These are phyloP conservation scores for Amphibolis antarctica DNA, from an alignment of 106 monocot genomes.

Conservation along the genomic window DNA sequence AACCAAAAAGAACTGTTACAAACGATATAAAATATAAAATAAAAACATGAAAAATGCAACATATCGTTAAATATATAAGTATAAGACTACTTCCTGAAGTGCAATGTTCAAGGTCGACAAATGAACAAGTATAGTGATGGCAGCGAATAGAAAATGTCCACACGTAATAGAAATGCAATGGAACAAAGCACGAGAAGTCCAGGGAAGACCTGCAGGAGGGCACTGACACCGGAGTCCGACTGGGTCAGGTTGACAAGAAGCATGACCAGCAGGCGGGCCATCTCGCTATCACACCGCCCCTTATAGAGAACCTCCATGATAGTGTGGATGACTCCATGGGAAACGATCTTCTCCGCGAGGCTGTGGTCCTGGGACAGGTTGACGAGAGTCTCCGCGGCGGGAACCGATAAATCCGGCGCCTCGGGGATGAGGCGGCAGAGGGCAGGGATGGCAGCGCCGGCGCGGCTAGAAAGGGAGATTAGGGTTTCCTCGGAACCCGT, in stretches of 20 bases:
- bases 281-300: not conserved
- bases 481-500: slow-evolving; percentile 68
- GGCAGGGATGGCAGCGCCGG: slow-evolving; percentile 33
- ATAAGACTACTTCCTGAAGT: no score
- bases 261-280: slow-evolving; percentile 56
- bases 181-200: not conserved
- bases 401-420: slow-evolving; percentile 15
- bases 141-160: no score
- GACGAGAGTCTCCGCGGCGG: slow-evolving; percentile 65
- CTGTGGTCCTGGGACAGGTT: slow-evolving; percentile 61
- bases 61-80: no score
- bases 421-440: slow-evolving; percentile 39
- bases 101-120: no score
- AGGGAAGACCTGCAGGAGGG: slow-evolving; percentile 57
- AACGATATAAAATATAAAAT: no score
- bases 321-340: slow-evolving; percentile 22
- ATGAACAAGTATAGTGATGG: no score
- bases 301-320: slow-evolving; percentile 51
- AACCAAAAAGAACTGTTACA: no score
- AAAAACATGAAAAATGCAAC: no score
- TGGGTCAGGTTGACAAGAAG: slow-evolving; percentile 83
- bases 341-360: slow-evolving; percentile 38
- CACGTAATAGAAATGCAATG: not conserved
- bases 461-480: slow-evolving; percentile 28
- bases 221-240: slow-evolving; percentile 45